These are phyloP conservation scores for Macrolepiota albuminosa DNA, from an alignment of 768 basidiomycete genomes.

Conservation along the genomic window DNA sequence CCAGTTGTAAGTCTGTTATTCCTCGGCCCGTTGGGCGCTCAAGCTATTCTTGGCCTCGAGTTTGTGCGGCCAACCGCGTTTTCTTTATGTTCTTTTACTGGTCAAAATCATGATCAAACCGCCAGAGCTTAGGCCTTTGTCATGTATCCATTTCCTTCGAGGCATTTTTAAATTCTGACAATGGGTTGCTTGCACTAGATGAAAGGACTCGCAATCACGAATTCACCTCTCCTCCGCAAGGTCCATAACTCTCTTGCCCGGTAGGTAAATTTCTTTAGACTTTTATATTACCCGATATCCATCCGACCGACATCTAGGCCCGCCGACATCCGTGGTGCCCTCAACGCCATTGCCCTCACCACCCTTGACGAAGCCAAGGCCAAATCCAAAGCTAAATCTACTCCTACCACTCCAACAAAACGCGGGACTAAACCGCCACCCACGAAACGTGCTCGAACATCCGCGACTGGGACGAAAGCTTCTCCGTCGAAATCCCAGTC, in stretches of 20 bases:
- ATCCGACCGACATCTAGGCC: slow-evolving; percentile 32
- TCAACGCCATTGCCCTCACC: slow-evolving; percentile 39
- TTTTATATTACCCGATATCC: neutral
- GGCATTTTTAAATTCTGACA: neutral
- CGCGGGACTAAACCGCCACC: slow-evolving; percentile 29
- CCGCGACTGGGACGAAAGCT: slow-evolving; percentile 7
- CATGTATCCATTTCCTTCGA: neutral
- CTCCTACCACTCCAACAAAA: slow-evolving; percentile 12
- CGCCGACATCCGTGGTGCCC: slow-evolving; percentile 50
- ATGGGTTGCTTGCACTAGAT: slow-evolving; percentile 33
- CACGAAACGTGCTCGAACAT: slow-evolving; percentile 29
- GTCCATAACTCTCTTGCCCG: slow-evolving; percentile 58
- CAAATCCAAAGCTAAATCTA: slow-evolving; percentile 29
- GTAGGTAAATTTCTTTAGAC: slow-evolving; percentile 26
- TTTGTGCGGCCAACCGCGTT: neutral
- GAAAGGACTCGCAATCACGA: slow-evolving; percentile 59
- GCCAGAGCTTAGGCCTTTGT: neutral
- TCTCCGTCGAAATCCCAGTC: slow-evolving; percentile 16
- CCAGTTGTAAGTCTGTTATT: slow-evolving; percentile 39
- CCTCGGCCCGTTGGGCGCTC: neutral
- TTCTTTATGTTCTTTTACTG: no score
- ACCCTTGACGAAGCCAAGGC: slow-evolving; percentile 41
- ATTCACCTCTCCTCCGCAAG: slow-evolving; percentile 46
- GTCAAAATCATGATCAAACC: neutral
- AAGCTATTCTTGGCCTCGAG: neutral